These are phyloP conservation scores for Pleurostoma richardsiae DNA, from an alignment of 2,329 filamentous ascomycete species.

Conservation along the genomic window DNA sequence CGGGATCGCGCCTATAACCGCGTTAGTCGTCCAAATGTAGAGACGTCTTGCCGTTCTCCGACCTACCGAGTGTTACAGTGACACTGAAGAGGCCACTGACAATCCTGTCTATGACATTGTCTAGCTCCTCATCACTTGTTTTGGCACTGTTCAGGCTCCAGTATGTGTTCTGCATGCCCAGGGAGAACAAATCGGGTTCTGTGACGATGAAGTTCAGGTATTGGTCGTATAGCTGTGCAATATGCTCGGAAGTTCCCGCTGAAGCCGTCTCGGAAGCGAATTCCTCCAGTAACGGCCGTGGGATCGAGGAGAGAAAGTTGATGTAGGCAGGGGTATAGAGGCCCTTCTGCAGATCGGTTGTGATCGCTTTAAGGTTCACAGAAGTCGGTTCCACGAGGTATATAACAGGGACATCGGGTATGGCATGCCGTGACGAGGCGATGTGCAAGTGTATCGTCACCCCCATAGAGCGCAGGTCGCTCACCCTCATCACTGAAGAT, in stretches of 20 bases:
- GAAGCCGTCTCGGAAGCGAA: constrained; percentile 85
- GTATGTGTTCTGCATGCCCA: constrained; percentile 89
- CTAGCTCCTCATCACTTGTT: constrained; percentile 85
- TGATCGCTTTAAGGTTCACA: constrained; percentile 77
- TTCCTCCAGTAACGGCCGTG: constrained; percentile 85
- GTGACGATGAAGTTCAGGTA: constrained; percentile 97
- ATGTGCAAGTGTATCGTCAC: constrained; percentile 97
- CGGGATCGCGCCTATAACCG: constrained; percentile 69
- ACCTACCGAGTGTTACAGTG: constrained; percentile 89
- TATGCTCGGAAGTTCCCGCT: constrained; percentile 79
- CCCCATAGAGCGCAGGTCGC: constrained; percentile 88
- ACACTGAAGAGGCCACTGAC: constrained; percentile 97
- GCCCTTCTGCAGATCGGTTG: constrained; percentile 76
- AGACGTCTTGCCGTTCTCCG: neutral
- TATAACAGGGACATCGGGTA: constrained; percentile 92
- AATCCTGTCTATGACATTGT: constrained; percentile 81
- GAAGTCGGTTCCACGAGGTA: constrained; percentile 90
- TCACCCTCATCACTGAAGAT: constrained; percentile 90
- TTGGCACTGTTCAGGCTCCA: constrained; percentile 93
- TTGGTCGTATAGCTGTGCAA: constrained; percentile 91
- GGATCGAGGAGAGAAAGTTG: constrained; percentile 94
- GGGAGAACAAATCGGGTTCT: constrained; percentile 90
- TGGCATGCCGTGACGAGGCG: constrained; percentile 74
- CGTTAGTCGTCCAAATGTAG: constrained; percentile 7
- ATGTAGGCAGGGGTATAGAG: constrained; percentile 93